phyloP scores from a whole-genome alignment of 2,329 filamentous ascomycete species.

The Colletotrichum lentis region DNA sequence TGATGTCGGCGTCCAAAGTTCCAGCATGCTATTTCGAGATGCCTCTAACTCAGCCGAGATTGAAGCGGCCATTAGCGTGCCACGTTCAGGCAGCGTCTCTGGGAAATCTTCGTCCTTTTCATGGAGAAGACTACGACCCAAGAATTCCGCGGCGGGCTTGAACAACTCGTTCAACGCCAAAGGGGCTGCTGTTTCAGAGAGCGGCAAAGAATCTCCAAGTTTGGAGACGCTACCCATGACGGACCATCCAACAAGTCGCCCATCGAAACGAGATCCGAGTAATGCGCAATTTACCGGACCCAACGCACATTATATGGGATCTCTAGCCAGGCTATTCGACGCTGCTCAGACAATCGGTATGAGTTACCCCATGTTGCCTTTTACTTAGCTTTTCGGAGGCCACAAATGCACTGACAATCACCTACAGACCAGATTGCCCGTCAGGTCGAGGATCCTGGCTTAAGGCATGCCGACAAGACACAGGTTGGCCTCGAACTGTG shows the following conservation, averaged over 20 bases:
- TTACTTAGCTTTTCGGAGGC: neutral
- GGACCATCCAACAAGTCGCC: constrained; percentile 67
- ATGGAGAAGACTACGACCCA: constrained; percentile 88
- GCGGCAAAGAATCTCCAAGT: constrained; percentile 65
- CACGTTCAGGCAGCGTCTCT: constrained; percentile 68
- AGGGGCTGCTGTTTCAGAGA: constrained; percentile 44
- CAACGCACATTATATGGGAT: constrained; percentile 89
- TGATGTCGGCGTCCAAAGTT: constrained; percentile 85
- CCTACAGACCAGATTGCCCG: constrained; percentile 87
- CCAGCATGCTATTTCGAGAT: constrained; percentile 78
- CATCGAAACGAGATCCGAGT: constrained; percentile 74
- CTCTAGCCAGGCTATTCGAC: constrained; percentile 89
- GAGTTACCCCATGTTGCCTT: constrained; percentile 46
- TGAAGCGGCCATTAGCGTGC: constrained; percentile 52
- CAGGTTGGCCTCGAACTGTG: constrained; percentile 95
- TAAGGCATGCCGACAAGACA: constrained; percentile 90
- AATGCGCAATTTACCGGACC: constrained; percentile 80
- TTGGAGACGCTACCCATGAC: constrained; percentile 83
- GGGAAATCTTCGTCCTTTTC: constrained; percentile 82
- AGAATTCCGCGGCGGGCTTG: constrained; percentile 77
- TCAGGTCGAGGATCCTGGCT: constrained; percentile 92
- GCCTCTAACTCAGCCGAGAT: constrained; percentile 61
- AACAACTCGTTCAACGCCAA: constrained; percentile 55
- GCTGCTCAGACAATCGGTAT: constrained; percentile 90
- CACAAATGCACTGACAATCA: neutral